These are phyloP conservation scores for Phyllostachys edulis DNA, from an alignment of 176 grass and related monocot species.

Conservation along the genomic window DNA sequence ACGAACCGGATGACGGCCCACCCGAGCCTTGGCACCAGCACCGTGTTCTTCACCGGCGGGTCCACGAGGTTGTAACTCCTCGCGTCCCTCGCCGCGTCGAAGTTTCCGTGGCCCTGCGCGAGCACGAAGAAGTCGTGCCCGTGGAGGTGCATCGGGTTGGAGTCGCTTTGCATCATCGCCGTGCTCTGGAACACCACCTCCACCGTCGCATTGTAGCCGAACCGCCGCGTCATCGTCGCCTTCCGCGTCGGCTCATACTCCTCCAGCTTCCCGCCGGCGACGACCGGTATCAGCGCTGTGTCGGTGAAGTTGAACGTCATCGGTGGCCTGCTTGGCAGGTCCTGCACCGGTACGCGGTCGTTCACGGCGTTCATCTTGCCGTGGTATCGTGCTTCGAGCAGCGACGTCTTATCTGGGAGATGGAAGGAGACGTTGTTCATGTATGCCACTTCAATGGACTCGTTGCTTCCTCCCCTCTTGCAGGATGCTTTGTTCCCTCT, in stretches of 20 bases:
- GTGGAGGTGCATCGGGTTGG: constrained; percentile 55
- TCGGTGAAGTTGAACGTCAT: not conserved
- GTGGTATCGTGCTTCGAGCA: not conserved
- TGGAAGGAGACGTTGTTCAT: no score
- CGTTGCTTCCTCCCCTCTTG: no score
- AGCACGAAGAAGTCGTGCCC: constrained; percentile 53
- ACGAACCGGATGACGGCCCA: constrained; percentile 43
- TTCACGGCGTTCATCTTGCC: not conserved
- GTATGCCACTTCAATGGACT: no score
- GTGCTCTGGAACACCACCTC: constrained; percentile 49
- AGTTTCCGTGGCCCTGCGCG: constrained; percentile 41
- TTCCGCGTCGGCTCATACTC: not conserved
- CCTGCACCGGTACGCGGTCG: not conserved
- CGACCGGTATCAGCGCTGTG: not conserved
- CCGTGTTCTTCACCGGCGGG: constrained; percentile 35
- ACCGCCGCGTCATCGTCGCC: not conserved
- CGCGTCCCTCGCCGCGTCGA: constrained; percentile 37
- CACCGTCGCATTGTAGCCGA: not conserved
- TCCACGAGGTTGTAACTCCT: constrained; percentile 35
- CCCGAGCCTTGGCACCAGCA: constrained; percentile 38
- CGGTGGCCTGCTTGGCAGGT: not conserved
- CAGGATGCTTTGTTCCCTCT: no score
- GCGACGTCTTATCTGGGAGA: not conserved
- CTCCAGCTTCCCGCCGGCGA: not conserved
- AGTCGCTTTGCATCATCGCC: constrained; percentile 22